These are phyloP conservation scores for Diaporthe humulicola DNA, from an alignment of 2,329 filamentous ascomycete species.

Conservation along the genomic window DNA sequence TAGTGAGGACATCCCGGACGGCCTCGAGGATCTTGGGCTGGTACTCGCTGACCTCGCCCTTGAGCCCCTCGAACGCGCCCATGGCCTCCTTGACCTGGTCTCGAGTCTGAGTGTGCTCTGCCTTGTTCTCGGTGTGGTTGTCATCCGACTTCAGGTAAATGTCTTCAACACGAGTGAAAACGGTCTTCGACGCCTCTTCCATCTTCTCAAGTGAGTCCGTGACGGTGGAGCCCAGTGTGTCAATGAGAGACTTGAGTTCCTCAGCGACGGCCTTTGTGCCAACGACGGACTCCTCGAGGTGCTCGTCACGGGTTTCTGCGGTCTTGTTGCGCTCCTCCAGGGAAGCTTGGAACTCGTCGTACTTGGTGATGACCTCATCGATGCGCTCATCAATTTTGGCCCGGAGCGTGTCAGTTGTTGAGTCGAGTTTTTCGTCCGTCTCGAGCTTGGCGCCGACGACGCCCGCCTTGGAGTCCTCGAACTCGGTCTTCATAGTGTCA, in stretches of 20 bases:
- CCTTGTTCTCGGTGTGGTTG: slow-evolving; percentile 78
- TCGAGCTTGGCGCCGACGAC: slow-evolving; percentile 86
- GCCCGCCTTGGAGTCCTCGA: slow-evolving; percentile 87
- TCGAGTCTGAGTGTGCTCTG: slow-evolving; percentile 85
- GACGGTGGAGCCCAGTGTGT: slow-evolving; percentile 84
- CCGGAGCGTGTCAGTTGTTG: slow-evolving; percentile 66
- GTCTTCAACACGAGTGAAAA: slow-evolving; percentile 86
- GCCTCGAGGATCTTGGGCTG: slow-evolving; percentile 91
- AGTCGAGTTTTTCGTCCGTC: slow-evolving; percentile 80
- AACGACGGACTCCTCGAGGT: slow-evolving; percentile 80
- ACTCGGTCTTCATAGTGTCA: slow-evolving; percentile 84
- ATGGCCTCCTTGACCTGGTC: slow-evolving; percentile 84
- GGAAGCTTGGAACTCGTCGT: slow-evolving; percentile 84
- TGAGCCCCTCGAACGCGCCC: slow-evolving; percentile 79
- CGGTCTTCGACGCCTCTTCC: slow-evolving; percentile 87
- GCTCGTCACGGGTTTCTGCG: slow-evolving; percentile 78
- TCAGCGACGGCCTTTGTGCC: slow-evolving; percentile 85
- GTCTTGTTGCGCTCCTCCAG: slow-evolving; percentile 81
- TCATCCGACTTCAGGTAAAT: slow-evolving; percentile 83
- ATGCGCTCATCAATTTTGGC: slow-evolving; percentile 75
- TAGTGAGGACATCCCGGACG: slow-evolving; percentile 85
- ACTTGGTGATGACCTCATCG: slow-evolving; percentile 84
- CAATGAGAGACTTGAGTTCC: slow-evolving; percentile 87
- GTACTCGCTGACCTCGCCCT: slow-evolving; percentile 83
- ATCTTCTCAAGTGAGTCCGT: slow-evolving; percentile 89